Evolutionary conservation across 1,139 yeast species (phyloP).

Genomic region (Zygosaccharomyces pseudobailii): DNA sequence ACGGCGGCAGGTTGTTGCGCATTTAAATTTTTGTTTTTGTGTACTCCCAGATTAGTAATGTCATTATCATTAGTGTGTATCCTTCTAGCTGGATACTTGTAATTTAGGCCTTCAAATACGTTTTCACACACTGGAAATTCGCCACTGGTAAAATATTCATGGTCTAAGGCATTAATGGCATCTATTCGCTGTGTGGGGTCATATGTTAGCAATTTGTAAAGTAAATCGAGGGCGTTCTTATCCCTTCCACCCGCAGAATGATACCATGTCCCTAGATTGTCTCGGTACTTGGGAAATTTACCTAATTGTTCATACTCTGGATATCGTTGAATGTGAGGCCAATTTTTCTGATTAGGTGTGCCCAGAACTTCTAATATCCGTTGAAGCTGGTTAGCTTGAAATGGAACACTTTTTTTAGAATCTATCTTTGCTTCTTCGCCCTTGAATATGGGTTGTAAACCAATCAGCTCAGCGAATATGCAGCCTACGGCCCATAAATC

Average conservation of each 20-base stretch:
- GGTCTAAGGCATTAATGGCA: constrained; percentile 69
- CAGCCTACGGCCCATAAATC: constrained; percentile 98
- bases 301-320: constrained; percentile 78
- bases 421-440: constrained; percentile 98
- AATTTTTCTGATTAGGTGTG: constrained; percentile 65
- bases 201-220: constrained; percentile 63
- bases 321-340: constrained; percentile 76
- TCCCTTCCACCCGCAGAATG: constrained; percentile 72
- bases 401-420: constrained; percentile 86
- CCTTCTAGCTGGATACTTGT: constrained; percentile 66
- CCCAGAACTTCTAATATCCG: constrained; percentile 90
- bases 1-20: constrained; percentile 23
- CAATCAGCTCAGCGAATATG: constrained; percentile 84
- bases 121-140: constrained; percentile 63
- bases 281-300: constrained; percentile 58
- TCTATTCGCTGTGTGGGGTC: constrained; percentile 80
- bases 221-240: constrained; percentile 59
- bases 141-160: constrained; percentile 60
- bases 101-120: constrained; percentile 60
- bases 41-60: constrained; percentile 37
- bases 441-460: constrained; percentile 87
- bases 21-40: constrained; percentile 20
- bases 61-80: constrained; percentile 77
- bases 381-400: constrained; percentile 86
- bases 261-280: constrained; percentile 78